Base-by-base conservation (phyloP, 129 eudicot genomes). In the sunflower (Helianthus annuus) region DNA sequence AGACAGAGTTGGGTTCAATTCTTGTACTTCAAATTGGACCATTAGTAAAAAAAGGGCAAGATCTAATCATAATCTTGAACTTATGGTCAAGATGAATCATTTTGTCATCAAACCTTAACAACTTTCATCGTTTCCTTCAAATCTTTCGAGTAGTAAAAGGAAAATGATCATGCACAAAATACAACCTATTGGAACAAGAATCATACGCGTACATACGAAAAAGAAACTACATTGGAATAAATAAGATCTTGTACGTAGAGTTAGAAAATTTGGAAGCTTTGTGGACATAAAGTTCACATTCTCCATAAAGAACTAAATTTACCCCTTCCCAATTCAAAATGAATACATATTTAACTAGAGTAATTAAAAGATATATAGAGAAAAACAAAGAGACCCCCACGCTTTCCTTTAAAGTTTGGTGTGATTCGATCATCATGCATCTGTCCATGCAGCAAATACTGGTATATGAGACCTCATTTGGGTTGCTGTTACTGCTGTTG, bases 381-480 rank as follows among this genome's bases (percentile, higher is more conserved):
- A 57, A 48, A 74, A 64, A 14, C 10, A 46, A 66, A 64, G 11
- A 34, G 78, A 72, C 51, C 75, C 78, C 62, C 38, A 42, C 22
- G 29, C 4, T 56, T 29, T 45, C 5, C 64, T 29, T 66, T 4
- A 32, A 2, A 8, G 3, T 7, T 58, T 14, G 39, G 39, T 1
- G 46, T 64, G 44, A 11, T 70, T 42, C 19, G 60, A 63, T 53
- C 39, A 76, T 76, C 79, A 86, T 38, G 87, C 83, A 80, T 89
- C 96, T 56, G 91, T 80, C 96, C 98, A 92, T 52, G 96, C 96
- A 75, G 98, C 92, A 70, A 89, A 89, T 45, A 92, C 79, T 3
- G 98, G 97, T 81, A 88, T 81, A 63, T 83, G 89, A 71, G 93
- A 77, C 85, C 92, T 86, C 77, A 88, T 71, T 60, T 85, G 86